Percentiles rank a stretch among this genome's conserved stretches.
phyloP scores from a whole-genome alignment of 306 rosid genomes.

The Sophora flavescens region DNA sequence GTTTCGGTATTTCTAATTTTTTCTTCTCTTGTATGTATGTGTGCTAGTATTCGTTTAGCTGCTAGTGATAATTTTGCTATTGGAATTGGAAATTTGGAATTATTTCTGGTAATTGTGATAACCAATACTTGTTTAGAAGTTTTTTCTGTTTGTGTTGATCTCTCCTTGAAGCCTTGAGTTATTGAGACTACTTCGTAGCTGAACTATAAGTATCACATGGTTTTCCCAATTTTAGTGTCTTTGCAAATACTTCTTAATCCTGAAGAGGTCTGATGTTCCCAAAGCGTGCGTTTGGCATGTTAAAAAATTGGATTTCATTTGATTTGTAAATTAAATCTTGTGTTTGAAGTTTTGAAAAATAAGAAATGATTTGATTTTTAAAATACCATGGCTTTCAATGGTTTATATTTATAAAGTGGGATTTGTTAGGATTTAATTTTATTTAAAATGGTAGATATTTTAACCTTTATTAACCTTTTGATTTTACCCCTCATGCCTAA shows the following conservation, averaged over 20 bases:
- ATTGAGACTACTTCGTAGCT: background rate
- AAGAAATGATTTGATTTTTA: background rate
- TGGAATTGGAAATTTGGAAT: background rate
- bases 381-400: background rate
- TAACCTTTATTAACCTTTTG: background rate
- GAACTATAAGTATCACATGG: background rate
- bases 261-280: conserved; percentile 24
- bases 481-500: background rate
- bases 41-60: background rate
- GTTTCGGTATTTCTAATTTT: conserved; percentile 60
- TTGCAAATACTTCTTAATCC: conserved; percentile 15
- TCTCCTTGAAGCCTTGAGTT: conserved; percentile 9
- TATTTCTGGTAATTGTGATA: background rate
- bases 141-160: conserved; percentile 12
- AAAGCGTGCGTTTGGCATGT: background rate
- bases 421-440: background rate
- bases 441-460: background rate
- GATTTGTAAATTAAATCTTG: background rate
- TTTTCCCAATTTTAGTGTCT: background rate
- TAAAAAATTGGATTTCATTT: conserved; percentile 1
- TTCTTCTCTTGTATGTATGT: conserved; percentile 26
- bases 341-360: conserved; percentile 10
- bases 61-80: background rate
- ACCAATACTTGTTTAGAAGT: background rate
- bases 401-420: background rate